Evolutionary conservation across 2,329 filamentous ascomycete genomes (phyloP), one percentile per base, ranked within the genome.

Genomic region (Fusarium miscanthi): DNA sequence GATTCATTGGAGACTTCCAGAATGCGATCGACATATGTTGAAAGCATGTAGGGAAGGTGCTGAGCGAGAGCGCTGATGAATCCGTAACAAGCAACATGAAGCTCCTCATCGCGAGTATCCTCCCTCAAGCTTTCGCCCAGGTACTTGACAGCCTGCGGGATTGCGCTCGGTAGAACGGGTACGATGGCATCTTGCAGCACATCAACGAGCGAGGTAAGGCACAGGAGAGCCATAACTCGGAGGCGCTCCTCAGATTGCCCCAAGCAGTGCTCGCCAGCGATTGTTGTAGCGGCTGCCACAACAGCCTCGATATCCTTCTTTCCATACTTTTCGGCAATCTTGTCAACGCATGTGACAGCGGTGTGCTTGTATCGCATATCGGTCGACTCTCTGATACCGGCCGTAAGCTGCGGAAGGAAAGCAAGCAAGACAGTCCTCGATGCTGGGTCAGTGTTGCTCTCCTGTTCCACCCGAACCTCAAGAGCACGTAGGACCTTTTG

Each of bases 281-380:
- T 92, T 3, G 92, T 92, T 66, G 90, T 86, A 8, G 94, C 94
- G 9, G 94, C 92, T 8, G 89, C 88, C 31, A 92, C 87, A 48
- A 97, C 92, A 48, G 90, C 91, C 74, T 92, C 90, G 3, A 92
- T 87, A 77, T 97, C 93, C 80, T 95, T 97, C 85, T 96, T 97
- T 74, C 96, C 97, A 80, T 97, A 98, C 80, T 95, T 95, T 82
- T 98, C 95, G 5, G 93, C 90, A 70, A 99, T 97, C 81, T 94
- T 93, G 82, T 98, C 95, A 48, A 98, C 92, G 76, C 95, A 98
- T 40, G 91, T 91, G 69, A 99, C 91, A 2, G 95, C 93, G 16
- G 93, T 94, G 76, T 94, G 92, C 82, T 95, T 94, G 80, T 96
- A 92, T 33, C 90, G 87, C 59, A 92, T 88, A 73, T 96, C 91